Evolutionary conservation across 139 green algal species (phyloP), one percentile per base, ranked within the genome.

Genomic region (Chlorella sp.): DNA sequence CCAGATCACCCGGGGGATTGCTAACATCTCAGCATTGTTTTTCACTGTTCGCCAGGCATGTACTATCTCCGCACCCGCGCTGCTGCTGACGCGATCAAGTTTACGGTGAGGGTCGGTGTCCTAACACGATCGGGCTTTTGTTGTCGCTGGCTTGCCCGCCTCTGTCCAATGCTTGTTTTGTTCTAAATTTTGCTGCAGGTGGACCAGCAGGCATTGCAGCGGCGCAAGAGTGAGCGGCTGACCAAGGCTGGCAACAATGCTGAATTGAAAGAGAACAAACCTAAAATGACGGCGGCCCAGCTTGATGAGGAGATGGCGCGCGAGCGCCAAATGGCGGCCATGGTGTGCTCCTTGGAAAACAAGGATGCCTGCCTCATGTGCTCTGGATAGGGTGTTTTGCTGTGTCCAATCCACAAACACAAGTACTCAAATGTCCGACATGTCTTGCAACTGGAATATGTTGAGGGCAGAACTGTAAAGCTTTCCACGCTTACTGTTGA

Each of bases 11-110:
- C n/a, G n/a, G n/a, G n/a, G n/a, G n/a, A n/a, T n/a, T n/a, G n/a
- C n/a, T n/a, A n/a, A n/a, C n/a, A n/a, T n/a, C 58, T 22, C 19
- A 67, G 58, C 62, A 38, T 32, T 38, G 24, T 19, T 38, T 38
- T 69, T 13, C 62, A 38, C 19, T 73, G n/a, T 20, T 3, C 34
- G 19, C 14, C 32, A 46, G 97, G 97, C 77, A 98, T 99, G 97
- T 99, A 99, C 91, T 99, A 99, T 90, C 92, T 99, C 69, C 70
- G 96, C 72, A 98, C 96, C 11, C 89, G 95, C 76, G 91, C 95
- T 48, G 97, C 97, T 34, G 97, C 96, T 3, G 97, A 99, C 81
- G 97, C 97, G 86, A 99, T 99, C 92, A 98, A 99, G 95, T 99
- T 99, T 90, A 99, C 97, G 3, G 72, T 60, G 51, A 60, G 51